A percentile compares a stretch with the other conserved stretches of the same genome.
These are phyloP conservation scores for Dendrostoma leiphaemia DNA, from an alignment of 2,329 filamentous ascomycete genomes.

Conservation along the genomic window DNA sequence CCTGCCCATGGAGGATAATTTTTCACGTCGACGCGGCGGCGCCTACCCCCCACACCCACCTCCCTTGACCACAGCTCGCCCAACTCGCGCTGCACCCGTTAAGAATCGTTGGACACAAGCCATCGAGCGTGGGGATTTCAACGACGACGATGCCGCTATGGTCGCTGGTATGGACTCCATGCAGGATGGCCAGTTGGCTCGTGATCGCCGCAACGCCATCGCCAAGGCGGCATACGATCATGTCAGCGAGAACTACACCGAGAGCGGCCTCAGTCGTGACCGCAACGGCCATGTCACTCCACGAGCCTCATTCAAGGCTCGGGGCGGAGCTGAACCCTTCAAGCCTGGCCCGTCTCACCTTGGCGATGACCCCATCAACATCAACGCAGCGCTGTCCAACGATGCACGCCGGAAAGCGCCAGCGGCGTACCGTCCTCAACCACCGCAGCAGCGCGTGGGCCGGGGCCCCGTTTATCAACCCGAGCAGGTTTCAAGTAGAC, in stretches of 20 bases:
- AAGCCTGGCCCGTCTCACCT: background rate
- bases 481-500: no score
- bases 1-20: conserved; percentile 25
- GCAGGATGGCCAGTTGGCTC: conserved; percentile 25
- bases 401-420: background rate
- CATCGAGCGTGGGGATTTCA: conserved; percentile 22
- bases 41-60: background rate
- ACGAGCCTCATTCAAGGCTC: background rate
- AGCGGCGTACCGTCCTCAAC: background rate
- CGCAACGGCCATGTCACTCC: background rate
- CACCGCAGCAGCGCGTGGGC: background rate
- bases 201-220: conserved; percentile 15
- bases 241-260: background rate
- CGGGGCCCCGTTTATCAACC: no score
- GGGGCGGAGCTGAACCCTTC: background rate
- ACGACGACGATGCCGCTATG: conserved; percentile 29
- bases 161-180: conserved; percentile 27
- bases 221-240: background rate
- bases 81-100: background rate
- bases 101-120: conserved; percentile 17
- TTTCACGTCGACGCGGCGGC: background rate
- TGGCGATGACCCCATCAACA: conserved; percentile 6
- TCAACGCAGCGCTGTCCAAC: background rate
- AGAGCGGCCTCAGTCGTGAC: background rate
- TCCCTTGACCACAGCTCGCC: background rate